A percentile compares a stretch with the other conserved stretches of the same genome.
These are phyloP conservation scores for Pyrenochaeta sp. DNA, from an alignment of 2,329 filamentous ascomycete genomes.

Conservation along the genomic window DNA sequence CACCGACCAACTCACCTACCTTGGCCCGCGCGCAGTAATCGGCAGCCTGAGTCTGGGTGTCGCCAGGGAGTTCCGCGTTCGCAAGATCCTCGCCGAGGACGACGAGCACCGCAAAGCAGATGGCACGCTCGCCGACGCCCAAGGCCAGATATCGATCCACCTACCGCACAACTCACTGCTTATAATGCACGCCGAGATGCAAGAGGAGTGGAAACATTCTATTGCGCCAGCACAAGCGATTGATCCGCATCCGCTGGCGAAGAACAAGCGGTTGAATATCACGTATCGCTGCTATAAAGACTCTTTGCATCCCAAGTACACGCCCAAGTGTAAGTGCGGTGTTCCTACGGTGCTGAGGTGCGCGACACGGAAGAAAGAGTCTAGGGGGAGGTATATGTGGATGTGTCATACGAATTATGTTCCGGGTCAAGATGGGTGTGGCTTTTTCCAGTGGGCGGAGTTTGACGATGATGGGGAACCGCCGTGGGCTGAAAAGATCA, in stretches of 20 bases:
- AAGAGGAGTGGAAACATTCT: conserved; percentile 94
- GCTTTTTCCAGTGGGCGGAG: conserved; percentile 42
- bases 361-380: conserved; percentile 79
- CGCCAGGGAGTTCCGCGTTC: conserved; percentile 89
- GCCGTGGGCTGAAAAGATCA: conserved; percentile 57
- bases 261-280: conserved; percentile 85
- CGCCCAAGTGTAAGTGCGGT: conserved; percentile 78
- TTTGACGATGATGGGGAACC: conserved; percentile 78
- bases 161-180: conserved; percentile 93
- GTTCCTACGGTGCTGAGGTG: conserved; percentile 75
- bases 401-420: conserved; percentile 84
- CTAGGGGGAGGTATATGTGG: conserved; percentile 85
- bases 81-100: conserved; percentile 71
- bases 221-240: conserved; percentile 78
- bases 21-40: conserved; percentile 87
- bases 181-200: conserved; percentile 97
- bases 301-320: conserved; percentile 77
- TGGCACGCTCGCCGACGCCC: conserved; percentile 62
- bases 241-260: conserved; percentile 82
- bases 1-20: conserved; percentile 89
- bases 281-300: conserved; percentile 89
- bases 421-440: conserved; percentile 64
- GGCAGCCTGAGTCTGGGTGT: conserved; percentile 91
- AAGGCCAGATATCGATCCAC: conserved; percentile 90
- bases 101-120: conserved; percentile 53